phyloP scores from a whole-genome alignment of 352 stramenopile genomes.

The Globisporangium perplexum region DNA sequence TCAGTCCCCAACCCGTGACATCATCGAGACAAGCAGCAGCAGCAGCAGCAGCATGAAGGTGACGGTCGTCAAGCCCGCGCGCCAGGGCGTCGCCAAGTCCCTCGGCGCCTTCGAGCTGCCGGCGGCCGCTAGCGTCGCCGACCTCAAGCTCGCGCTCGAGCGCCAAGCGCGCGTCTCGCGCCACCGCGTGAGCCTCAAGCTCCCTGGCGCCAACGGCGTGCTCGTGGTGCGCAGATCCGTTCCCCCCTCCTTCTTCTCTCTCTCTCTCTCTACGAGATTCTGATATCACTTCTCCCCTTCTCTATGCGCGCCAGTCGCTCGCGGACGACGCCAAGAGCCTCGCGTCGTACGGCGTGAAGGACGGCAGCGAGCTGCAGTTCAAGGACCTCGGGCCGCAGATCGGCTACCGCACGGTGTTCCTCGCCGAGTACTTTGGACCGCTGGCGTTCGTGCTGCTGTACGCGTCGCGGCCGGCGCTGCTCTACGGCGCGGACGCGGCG shows the following conservation, averaged over 20 bases:
- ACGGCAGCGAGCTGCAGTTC: conserved; percentile 48
- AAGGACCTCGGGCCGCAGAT: conserved; percentile 85
- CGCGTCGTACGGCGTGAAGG: conserved; percentile 47
- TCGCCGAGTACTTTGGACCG: conserved; percentile 83
- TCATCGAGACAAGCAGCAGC: background rate
- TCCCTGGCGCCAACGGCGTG: conserved; percentile 23
- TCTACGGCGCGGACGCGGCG: conserved; percentile 56
- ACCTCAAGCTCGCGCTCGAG: conserved; percentile 62
- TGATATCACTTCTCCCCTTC: background rate
- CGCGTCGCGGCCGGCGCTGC: conserved; percentile 49
- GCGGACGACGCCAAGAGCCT: conserved; percentile 54
- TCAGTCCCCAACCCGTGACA: conserved; percentile 8
- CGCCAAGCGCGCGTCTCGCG: conserved; percentile 37
- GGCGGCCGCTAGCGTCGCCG: conserved; percentile 30
- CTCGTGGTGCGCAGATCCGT: conserved; percentile 19
- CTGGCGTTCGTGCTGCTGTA: conserved; percentile 83
- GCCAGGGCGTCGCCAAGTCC: conserved; percentile 50
- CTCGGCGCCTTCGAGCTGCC: conserved; percentile 36
- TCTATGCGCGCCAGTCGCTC: conserved; percentile 23
- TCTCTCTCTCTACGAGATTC: background rate
- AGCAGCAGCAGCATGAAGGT: conserved; percentile 43
- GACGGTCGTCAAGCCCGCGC: conserved; percentile 42
- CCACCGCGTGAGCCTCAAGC: conserved; percentile 62
- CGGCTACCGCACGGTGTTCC: conserved; percentile 85
- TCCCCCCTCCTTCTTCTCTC: background rate